Percentiles rank a stretch among this genome's conserved stretches.
Evolutionary conservation across 495 filamentous ascomycete genomes (phyloP).

Genomic region (Glonium stellatum): DNA sequence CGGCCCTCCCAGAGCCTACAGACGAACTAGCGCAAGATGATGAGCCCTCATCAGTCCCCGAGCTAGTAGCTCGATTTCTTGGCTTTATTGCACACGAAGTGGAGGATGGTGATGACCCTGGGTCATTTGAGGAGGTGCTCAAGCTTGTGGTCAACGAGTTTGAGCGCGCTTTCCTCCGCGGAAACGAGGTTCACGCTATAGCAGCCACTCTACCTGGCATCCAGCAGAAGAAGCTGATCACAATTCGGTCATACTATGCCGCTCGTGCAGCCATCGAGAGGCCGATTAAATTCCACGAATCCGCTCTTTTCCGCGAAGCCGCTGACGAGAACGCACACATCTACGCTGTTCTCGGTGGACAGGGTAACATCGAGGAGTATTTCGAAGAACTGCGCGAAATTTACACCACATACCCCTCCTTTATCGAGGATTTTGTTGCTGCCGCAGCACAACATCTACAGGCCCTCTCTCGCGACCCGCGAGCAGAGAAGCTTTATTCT

Average conservation of each 20-base stretch:
- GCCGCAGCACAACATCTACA: constrained; percentile 76
- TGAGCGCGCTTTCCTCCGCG: constrained; percentile 85
- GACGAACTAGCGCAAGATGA: constrained; percentile 97
- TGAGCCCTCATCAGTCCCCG: constrained; percentile 85
- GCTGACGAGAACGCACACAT: constrained; percentile 69
- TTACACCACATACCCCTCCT: constrained; percentile 81
- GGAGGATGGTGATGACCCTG: constrained; percentile 83
- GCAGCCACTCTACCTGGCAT: constrained; percentile 81
- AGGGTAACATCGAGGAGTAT: constrained; percentile 98
- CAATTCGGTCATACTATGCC: constrained; percentile 82
- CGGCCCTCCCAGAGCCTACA: constrained; percentile 78
- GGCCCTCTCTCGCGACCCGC: constrained; percentile 72
- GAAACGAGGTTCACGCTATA: constrained; percentile 92
- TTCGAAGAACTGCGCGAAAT: constrained; percentile 93
- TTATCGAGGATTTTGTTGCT: constrained; percentile 75
- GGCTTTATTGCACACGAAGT: constrained; percentile 80
- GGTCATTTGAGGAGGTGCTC: constrained; percentile 77
- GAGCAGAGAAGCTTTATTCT: constrained; percentile 87
- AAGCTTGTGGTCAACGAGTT: constrained; percentile 89
- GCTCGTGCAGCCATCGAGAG: constrained; percentile 76
- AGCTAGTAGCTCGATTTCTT: constrained; percentile 88
- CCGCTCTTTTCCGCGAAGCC: constrained; percentile 83
- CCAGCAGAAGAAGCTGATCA: constrained; percentile 76
- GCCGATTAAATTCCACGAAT: constrained; percentile 80
- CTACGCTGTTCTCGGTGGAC: constrained; percentile 94